Percentiles rank a stretch among this genome's conserved stretches.
phyloP scores from a whole-genome alignment of 352 stramenopile genomes.

The Pythium angustatum region DNA sequence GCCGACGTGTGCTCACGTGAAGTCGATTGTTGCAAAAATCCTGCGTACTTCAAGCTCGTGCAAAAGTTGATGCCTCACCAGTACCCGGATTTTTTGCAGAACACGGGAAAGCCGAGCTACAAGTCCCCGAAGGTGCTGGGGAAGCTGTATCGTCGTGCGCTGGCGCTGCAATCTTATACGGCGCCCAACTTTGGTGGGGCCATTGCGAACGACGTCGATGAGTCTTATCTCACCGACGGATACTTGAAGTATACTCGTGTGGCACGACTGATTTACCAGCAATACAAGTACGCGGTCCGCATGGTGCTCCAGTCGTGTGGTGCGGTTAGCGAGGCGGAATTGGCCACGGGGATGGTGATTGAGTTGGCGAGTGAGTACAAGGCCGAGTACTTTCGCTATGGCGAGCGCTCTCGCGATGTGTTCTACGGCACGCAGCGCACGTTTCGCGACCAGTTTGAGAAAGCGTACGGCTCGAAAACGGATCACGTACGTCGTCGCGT shows the following conservation, averaged over 20 bases:
- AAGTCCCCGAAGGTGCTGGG: constrained; percentile 72
- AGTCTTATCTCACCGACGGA: constrained; percentile 49
- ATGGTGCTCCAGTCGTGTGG: constrained; percentile 66
- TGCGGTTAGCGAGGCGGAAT: constrained; percentile 59
- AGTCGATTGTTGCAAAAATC: constrained; percentile 67
- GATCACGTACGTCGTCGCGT: constrained; percentile 37
- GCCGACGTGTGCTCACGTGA: constrained; percentile 70
- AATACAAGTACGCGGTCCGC: constrained; percentile 62
- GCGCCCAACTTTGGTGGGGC: constrained; percentile 30
- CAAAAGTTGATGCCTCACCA: constrained; percentile 45
- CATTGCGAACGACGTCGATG: constrained; percentile 40
- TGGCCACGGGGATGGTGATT: constrained; percentile 76
- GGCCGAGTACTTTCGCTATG: constrained; percentile 78
- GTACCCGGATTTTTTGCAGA: constrained; percentile 86
- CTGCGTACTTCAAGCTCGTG: constrained; percentile 48
- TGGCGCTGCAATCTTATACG: constrained; percentile 49
- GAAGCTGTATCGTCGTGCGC: constrained; percentile 70
- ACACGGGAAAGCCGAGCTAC: constrained; percentile 62
- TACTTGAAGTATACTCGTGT: constrained; percentile 49
- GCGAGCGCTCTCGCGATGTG: constrained; percentile 66
- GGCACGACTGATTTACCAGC: constrained; percentile 51
- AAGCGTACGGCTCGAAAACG: constrained; percentile 23
- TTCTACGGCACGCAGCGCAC: constrained; percentile 51
- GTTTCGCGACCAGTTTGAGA: constrained; percentile 55
- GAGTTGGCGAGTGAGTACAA: constrained; percentile 58